Evolutionary conservation across 805 yeast species (phyloP).

Genomic region (Wickerhamiella spandovensis): DNA sequence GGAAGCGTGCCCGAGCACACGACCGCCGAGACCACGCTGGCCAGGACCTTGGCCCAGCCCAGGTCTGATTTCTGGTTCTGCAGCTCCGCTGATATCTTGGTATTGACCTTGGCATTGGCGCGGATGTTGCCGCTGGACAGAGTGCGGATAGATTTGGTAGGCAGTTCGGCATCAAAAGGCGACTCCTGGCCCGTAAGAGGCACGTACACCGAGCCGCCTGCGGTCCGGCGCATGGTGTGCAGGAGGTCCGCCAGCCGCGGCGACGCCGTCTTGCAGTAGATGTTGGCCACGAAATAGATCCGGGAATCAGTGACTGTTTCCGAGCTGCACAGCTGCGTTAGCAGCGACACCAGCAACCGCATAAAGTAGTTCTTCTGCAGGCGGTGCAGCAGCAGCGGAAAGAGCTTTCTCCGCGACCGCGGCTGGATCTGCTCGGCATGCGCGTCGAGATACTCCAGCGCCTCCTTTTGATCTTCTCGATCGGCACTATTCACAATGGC

Average conservation of each 20-base stretch:
- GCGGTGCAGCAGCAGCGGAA: background rate
- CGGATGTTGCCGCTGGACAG: background rate
- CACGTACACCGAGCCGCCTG: background rate
- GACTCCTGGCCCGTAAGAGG: conserved; percentile 5
- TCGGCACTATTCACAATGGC: background rate
- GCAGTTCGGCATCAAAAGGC: background rate
- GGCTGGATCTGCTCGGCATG: background rate
- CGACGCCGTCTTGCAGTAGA: background rate
- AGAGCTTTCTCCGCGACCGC: background rate
- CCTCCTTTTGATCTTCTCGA: background rate
- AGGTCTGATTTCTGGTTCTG: background rate
- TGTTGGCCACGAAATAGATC: background rate
- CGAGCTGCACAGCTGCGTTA: background rate
- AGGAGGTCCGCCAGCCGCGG: background rate
- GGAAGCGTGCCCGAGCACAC: background rate
- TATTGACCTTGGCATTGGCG: background rate
- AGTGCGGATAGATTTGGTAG: background rate
- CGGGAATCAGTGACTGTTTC: conserved; percentile 2
- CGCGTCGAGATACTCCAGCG: background rate
- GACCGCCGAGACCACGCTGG: conserved; percentile 2
- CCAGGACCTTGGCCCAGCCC: conserved; percentile 1
- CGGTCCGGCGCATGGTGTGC: background rate
- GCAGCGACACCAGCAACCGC: background rate
- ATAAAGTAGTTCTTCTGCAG: background rate
- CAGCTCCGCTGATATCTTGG: background rate